These are phyloP conservation scores for Boletales sp. DNA, from an alignment of 768 basidiomycete genomes.

Conservation along the genomic window DNA sequence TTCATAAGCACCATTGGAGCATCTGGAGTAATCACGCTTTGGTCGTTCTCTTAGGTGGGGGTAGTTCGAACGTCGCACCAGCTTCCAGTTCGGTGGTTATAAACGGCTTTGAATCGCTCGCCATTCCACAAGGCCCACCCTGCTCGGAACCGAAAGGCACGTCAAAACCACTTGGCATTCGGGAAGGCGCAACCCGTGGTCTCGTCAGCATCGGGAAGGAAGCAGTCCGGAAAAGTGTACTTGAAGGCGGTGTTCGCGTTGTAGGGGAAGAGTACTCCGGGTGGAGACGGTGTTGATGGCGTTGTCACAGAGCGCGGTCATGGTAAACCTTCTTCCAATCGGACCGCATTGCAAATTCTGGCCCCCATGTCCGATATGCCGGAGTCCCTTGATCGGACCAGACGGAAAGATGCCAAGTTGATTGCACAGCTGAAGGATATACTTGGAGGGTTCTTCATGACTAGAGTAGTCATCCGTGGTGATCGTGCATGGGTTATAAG, in stretches of 20 bases:
- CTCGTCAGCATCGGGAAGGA: slow-evolving; percentile 83
- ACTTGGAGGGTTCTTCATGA: slow-evolving; percentile 63
- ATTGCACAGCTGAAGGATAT: slow-evolving; percentile 46
- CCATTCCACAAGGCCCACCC: slow-evolving; percentile 15
- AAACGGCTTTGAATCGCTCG: slow-evolving; percentile 27
- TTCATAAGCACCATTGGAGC: too few species aligned
- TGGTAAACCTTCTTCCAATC: too few species aligned
- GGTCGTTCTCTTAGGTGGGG: slow-evolving; percentile 62
- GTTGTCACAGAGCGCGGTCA: slow-evolving; percentile 50
- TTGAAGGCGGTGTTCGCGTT: slow-evolving; percentile 76
- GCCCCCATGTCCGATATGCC: slow-evolving; percentile 56
- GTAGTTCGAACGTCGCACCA: slow-evolving; percentile 8
- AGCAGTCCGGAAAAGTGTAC: slow-evolving; percentile 75
- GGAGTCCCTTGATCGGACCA: slow-evolving; percentile 49
- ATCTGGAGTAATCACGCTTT: slow-evolving; percentile 32
- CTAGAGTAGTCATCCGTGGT: slow-evolving; percentile 39
- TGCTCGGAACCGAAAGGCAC: slow-evolving; percentile 40
- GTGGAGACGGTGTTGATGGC: slow-evolving; percentile 34
- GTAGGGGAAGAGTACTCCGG: slow-evolving; percentile 59
- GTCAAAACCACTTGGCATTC: slow-evolving; percentile 69
- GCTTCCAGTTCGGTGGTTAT: slow-evolving; percentile 13
- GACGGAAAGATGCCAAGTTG: slow-evolving; percentile 46
- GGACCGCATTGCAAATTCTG: too few species aligned
- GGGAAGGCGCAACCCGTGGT: slow-evolving; percentile 88
- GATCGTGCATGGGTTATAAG: slow-evolving; percentile 67